A percentile compares a stretch with the other conserved stretches of the same genome.
Conservation (phyloP, 345 rosid species). For the Erodium maritimum region DNA sequence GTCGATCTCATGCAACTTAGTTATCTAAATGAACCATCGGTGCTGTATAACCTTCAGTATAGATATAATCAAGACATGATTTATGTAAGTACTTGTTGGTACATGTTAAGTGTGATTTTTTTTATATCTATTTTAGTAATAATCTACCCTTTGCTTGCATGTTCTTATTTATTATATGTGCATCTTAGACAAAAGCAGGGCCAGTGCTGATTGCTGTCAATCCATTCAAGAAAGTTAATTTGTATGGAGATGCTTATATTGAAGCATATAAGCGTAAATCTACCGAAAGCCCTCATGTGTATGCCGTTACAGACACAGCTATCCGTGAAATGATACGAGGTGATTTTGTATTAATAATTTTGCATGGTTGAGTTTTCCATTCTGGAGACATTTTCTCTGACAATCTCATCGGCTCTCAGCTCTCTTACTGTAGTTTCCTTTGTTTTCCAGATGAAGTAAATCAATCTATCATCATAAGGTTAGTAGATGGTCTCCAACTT, state of each 20-base stretch:
- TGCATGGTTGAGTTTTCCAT: conserved; percentile 1
- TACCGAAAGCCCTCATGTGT: conserved; percentile 77
- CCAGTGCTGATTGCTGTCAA: conserved; percentile 92
- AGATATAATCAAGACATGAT: conserved; percentile 86
- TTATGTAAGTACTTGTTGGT: conserved; percentile 54
- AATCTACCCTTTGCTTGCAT: conserved; percentile 6
- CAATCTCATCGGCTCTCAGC: neutral
- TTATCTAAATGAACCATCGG: conserved; percentile 94
- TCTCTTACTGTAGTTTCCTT: conserved; percentile 22
- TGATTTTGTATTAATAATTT: conserved; percentile 18
- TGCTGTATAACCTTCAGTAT: conserved; percentile 75
- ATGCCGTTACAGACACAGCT: conserved; percentile 94
- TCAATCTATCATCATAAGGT: conserved; percentile 99
- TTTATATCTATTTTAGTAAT: conserved; percentile 6
- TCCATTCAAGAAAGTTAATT: conserved; percentile 86
- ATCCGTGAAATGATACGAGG: conserved; percentile 97
- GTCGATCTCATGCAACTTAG: conserved; percentile 98
- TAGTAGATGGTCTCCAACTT: conserved; percentile 15
- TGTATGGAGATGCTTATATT: conserved; percentile 68
- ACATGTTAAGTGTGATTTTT: conserved; percentile 7
- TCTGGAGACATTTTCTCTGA: neutral
- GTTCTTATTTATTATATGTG: conserved; percentile 12
- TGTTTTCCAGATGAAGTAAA: conserved; percentile 83
- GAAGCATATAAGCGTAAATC: conserved; percentile 77
- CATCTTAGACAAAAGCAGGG: conserved; percentile 86